Conservation (phyloP, 140 eudicot species). For the Oenanthe javanica region DNA sequence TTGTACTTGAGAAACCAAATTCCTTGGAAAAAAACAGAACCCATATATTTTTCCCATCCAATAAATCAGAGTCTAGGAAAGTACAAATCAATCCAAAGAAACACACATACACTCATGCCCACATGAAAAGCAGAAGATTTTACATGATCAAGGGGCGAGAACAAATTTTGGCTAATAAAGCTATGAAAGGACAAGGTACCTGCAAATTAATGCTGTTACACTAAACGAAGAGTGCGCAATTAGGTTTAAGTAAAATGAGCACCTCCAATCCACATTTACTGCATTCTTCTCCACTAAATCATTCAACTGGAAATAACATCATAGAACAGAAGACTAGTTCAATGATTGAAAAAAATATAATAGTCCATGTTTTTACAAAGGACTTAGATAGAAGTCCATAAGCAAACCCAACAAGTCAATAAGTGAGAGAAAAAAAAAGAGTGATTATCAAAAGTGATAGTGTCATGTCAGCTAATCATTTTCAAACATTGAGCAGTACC, state of each 20-base stretch:
- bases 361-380: not conserved
- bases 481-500: not conserved
- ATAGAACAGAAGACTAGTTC: slow-evolving; percentile 1
- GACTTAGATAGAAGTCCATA: not conserved
- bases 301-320: slow-evolving; percentile 49
- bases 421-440: not conserved
- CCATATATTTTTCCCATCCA: not conserved
- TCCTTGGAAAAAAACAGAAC: not conserved
- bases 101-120: not conserved
- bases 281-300: slow-evolving; percentile 56
- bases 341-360: not conserved
- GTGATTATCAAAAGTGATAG: not conserved
- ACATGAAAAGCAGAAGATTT: not conserved
- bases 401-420: not conserved
- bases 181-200: slow-evolving; percentile 26
- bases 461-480: not conserved
- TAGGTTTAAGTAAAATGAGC: slow-evolving; percentile 67
- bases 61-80: not conserved
- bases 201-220: slow-evolving; percentile 90
- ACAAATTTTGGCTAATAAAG: not conserved
- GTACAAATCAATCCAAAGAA: not conserved
- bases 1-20: not conserved
- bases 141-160: not conserved
- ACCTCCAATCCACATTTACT: slow-evolving; percentile 61
- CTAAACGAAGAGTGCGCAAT: slow-evolving; percentile 82